Base-by-base conservation (phyloP, 2,329 filamentous ascomycete species). In the Monosporascus ibericus region DNA sequence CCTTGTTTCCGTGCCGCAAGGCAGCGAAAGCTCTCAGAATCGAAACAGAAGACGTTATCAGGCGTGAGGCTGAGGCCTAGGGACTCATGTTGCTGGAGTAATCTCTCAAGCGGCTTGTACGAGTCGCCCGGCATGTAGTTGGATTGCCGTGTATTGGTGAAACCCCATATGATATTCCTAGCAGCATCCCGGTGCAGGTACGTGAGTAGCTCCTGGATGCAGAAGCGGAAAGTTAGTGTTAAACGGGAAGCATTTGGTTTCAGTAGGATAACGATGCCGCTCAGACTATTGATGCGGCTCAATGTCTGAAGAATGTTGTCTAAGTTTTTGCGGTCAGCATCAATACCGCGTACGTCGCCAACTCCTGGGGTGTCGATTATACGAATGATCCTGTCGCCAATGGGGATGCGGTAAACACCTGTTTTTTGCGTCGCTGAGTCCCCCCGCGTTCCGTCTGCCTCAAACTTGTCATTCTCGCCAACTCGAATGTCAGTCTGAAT, bases 301-400 rank as follows among this genome's bases (percentile, higher is more conserved):
- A 76, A 58, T 0, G 64, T 67, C 3, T 51, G 44, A 4, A 75
- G 53, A 36, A 75, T 70, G 52, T 74, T 66, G 9, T 62, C 64
- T 66, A 74, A 70, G 53, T 74, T 74, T 49, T 66, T 60, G 15
- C 61, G 60, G 55, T 75, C 72, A 22, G 65, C 61, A 0, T 64
- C 59, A 0, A 70, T 11, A 0, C 72, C 73, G 7, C 70, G 63
- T 2, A 69, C 72, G 48, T 75, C 72, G 3, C 72, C 70, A 8
- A 75, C 70, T 0, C 72, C 72, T 0, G 72, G 72, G 0, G 73
- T 75, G 52, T 75, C 72, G 44, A 74, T 73, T 6, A 75, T 57
- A 7, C 71, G 66, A 34, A 72, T 53, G 2, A 61, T 62, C 1
- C 54, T 58, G 34, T 53, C 46, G 5, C 64, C 65, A 1, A 70